Evolutionary conservation across 2,329 filamentous ascomycete species (phyloP).

Genomic region (Cordyceps javanica): DNA sequence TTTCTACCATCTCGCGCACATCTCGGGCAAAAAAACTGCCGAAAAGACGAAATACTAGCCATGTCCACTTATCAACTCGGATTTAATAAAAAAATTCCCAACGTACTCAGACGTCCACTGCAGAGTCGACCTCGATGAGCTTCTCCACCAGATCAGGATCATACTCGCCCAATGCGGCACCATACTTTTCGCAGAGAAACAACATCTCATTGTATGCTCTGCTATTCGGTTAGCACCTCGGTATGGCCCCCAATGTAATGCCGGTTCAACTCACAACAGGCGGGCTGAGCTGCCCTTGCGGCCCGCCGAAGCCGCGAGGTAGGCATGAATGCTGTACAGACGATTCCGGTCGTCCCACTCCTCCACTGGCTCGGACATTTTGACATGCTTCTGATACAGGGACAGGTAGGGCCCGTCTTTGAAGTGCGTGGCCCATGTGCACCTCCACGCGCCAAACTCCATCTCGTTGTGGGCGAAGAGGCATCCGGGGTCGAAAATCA

Average conservation of each 20-base stretch:
- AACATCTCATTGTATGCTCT: conserved; percentile 32
- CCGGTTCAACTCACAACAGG: conserved; percentile 20
- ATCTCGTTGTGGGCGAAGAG: conserved; percentile 29
- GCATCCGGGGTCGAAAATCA: conserved; percentile 27
- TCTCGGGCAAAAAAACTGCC: too few species aligned
- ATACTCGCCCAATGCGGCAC: conserved; percentile 13
- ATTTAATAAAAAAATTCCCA: too few species aligned
- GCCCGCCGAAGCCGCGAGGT: conserved; percentile 18
- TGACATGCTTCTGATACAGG: conserved; percentile 16
- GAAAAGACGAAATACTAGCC: too few species aligned
- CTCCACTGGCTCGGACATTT: conserved; percentile 19
- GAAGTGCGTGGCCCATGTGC: conserved; percentile 15
- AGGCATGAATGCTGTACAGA: conserved; percentile 18
- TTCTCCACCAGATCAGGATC: not conserved
- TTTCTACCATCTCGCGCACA: too few species aligned
- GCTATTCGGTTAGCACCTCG: not conserved
- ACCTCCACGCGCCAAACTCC: conserved; percentile 24
- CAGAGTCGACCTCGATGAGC: too few species aligned
- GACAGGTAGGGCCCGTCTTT: conserved; percentile 15
- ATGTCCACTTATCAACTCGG: too few species aligned
- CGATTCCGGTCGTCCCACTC: conserved; percentile 23
- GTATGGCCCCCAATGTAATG: too few species aligned
- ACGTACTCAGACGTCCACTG: too few species aligned
- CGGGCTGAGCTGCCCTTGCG: conserved; percentile 20
- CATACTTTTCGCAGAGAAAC: conserved; percentile 29